Base-by-base conservation (phyloP, 208 protist genomes). In the Vickermania spadyakhi region DNA sequence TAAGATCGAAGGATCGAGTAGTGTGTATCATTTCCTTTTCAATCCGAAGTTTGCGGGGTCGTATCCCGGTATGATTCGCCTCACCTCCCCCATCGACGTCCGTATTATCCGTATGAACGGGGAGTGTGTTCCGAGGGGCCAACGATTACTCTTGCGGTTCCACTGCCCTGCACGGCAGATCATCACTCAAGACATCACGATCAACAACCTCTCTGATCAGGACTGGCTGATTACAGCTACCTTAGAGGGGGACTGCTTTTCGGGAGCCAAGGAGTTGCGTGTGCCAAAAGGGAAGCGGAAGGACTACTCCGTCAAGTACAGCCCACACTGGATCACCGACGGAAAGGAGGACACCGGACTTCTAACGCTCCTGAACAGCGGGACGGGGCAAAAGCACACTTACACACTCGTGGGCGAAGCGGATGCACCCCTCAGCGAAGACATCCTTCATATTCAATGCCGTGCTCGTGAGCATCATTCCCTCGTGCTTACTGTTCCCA, bases 341-440 rank as follows among this genome's bases (percentile, higher is more conserved):
- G 70, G 64, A 27, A 71, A 81, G 21, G 79, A 60, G 22, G 73
- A 82, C 23, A 72, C 61, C 28, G 93, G 89, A 1, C 70, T 65
- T 60, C 73, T 97, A 2, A 70, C 79, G n/a, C 70, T 98, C 25
- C 59, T 75, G 50, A 98, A 97, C 75, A 66, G 66, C 26, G 64
- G 68, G 18, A 97, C 91, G 0, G 79, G 77, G 14, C 89, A 97
- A 68, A 81, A 82, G 63, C 81, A 85, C 67, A 82, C 77, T 11
- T 97, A 96, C 75, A 67, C 72, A 23, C 78, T 98, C 4, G 45
- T 74, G 30, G 93, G 90, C 41, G 77, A 86, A 41, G 88, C 83
- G 3, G 86, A 92, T 50, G 75, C 92, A 27, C 95, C 95, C 18
- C 71, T 97, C 22, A 93, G 79, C 21, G 95, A 97, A 73, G 84